A percentile compares a stretch with the other conserved stretches of the same genome.
phyloP scores from a whole-genome alignment of 495 filamentous ascomycete genomes.

The Daldinia loculata region DNA sequence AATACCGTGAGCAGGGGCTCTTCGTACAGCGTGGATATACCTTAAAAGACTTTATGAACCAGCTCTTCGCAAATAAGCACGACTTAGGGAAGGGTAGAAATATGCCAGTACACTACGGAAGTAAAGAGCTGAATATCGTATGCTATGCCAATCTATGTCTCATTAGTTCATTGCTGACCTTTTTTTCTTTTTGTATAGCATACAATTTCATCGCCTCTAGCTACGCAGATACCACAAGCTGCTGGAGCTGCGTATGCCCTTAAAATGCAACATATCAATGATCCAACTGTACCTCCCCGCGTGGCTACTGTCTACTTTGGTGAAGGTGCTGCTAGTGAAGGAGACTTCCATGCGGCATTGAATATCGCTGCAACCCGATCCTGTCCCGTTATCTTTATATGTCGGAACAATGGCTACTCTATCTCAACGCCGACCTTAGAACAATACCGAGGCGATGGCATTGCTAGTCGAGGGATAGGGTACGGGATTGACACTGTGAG shows the following conservation, averaged over 20 bases:
- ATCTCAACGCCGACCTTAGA: constrained; percentile 95
- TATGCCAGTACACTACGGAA: constrained; percentile 98
- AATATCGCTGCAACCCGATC: constrained; percentile 95
- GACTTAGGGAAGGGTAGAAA: constrained; percentile 87
- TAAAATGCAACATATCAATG: constrained; percentile 81
- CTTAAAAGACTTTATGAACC: constrained; percentile 89
- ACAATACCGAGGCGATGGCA: constrained; percentile 96
- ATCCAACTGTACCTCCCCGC: constrained; percentile 68
- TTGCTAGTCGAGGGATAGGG: constrained; percentile 91
- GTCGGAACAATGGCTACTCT: constrained; percentile 96
- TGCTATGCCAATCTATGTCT: constrained; percentile 35
- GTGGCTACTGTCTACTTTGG: constrained; percentile 93
- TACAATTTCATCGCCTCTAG: constrained; percentile 91
- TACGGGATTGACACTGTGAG: constrained; percentile 98
- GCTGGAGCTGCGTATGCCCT: constrained; percentile 93
- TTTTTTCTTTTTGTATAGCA: constrained; percentile 60
- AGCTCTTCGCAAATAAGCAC: constrained; percentile 88
- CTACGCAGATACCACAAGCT: constrained; percentile 96
- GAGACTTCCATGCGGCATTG: constrained; percentile 96
- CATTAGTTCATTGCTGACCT: constrained; percentile 4
- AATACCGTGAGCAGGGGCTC: constrained; percentile 93
- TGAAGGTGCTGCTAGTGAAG: constrained; percentile 96
- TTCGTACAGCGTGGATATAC: constrained; percentile 91
- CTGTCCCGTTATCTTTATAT: constrained; percentile 92
- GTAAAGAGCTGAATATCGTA: constrained; percentile 81